Evolutionary conservation across 108 stramenopile genomes (phyloP), one percentile per base, ranked within the genome.

Genomic region (Chaetoceros muelleri): DNA sequence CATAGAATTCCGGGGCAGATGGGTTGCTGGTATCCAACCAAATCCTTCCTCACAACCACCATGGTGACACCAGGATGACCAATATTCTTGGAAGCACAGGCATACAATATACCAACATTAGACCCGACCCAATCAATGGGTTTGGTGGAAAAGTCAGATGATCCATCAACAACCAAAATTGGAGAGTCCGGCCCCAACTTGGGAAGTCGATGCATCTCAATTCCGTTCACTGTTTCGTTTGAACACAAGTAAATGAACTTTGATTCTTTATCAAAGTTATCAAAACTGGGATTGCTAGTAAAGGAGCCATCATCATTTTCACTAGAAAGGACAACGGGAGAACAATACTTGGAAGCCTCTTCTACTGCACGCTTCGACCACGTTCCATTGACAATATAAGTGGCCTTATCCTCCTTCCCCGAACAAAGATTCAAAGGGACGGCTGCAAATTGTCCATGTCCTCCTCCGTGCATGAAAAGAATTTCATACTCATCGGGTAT

Each of bases 1-100:
- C 64, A 26, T 23, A 73, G 49, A 28, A 73, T 30, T 22, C 72
- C 72, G 0, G 72, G 72, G 16, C 56, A 58, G 24, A 57, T 27
- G 8, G 62, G 57, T 24, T 64, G 57, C 1, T 61, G 30, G 10
- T 45, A 24, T 45, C 66, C 67, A n/a, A 69, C 13, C 20, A 73
- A 34, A 51, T 73, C 72, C 30, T 58, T 55, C 20, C 72, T 62
- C 28, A 73, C 49, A 24, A 72, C 46, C 20, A 69, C 67, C 40
- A 62, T 30, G 21, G 72, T 73, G 1, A 73, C 23, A 30, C 72
- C 72, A 13, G 72, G 67, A 69, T 73, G 72, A 17, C 72, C 72
- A 45, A 73, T 65, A 28, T 73, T 73, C 24, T 73, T 73, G 67
- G 72, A 73, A 18, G 72, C 72, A 54, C 72, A 73, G n/a, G 72